Evolutionary conservation across 345 rosid species (phyloP).

Genomic region (Murraya paniculata): DNA sequence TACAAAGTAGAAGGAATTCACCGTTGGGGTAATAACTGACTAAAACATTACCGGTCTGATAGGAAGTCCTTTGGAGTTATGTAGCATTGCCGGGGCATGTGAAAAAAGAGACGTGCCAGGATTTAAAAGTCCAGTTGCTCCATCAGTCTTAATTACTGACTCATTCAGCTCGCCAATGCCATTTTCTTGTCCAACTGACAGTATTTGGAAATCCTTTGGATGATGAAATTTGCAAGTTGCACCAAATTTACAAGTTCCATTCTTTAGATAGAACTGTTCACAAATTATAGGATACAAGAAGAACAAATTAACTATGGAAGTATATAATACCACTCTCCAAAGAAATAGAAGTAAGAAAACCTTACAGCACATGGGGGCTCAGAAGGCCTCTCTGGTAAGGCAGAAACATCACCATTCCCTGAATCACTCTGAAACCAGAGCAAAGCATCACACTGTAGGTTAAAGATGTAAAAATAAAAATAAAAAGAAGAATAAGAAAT

Average conservation of each 20-base stretch:
- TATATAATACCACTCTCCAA: neutral
- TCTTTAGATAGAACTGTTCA: conserved; percentile 85
- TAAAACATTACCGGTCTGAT: conserved; percentile 54
- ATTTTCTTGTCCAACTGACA: conserved; percentile 43
- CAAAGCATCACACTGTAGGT: conserved; percentile 14
- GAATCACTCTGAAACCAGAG: conserved; percentile 47
- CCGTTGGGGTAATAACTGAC: neutral
- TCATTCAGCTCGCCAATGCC: conserved; percentile 37
- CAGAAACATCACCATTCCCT: conserved; percentile 38
- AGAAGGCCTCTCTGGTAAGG: conserved; percentile 79
- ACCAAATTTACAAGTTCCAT: conserved; percentile 92
- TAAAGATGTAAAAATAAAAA: too few relatives aligned
- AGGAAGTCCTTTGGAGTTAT: conserved; percentile 93
- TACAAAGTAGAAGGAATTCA: neutral
- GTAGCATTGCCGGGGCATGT: conserved; percentile 46
- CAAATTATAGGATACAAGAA: conserved; percentile 20
- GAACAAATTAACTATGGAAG: conserved; percentile 14
- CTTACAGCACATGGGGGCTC: conserved; percentile 87
- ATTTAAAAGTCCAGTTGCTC: conserved; percentile 27
- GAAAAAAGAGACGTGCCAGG: conserved; percentile 31
- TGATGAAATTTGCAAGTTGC: conserved; percentile 88
- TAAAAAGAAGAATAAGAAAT: conserved; percentile 1
- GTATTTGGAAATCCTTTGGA: conserved; percentile 70
- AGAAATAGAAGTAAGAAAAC: conserved; percentile 18
- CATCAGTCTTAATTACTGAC: conserved; percentile 29